phyloP scores from a whole-genome alignment of 352 stramenopile species.

The Pythium rhizo-oryzae region DNA sequence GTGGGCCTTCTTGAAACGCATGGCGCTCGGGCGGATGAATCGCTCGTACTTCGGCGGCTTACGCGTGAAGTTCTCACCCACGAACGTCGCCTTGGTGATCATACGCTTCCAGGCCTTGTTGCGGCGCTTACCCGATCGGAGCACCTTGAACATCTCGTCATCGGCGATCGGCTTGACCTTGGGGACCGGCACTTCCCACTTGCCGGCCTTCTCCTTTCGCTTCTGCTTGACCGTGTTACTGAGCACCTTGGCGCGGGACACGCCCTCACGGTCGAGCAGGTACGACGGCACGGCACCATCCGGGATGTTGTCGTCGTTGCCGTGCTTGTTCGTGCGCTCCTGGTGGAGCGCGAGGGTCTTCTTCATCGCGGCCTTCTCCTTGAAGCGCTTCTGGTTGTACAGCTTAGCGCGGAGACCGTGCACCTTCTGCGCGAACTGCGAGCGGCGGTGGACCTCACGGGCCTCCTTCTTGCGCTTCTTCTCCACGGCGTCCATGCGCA shows the following conservation, averaged over 20 bases:
- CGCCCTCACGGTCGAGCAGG: slow-evolving; percentile 98
- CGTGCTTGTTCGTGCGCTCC: slow-evolving; percentile 98
- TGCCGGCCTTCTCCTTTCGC: slow-evolving; percentile 99
- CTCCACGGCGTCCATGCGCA: slow-evolving; percentile 97
- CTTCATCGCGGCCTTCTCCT: slow-evolving; percentile 99
- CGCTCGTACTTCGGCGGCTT: slow-evolving; percentile 99
- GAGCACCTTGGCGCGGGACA: slow-evolving; percentile 98
- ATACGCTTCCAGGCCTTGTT: slow-evolving; percentile 93
- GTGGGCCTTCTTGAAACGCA: slow-evolving; percentile 99
- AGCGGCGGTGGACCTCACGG: slow-evolving; percentile 96
- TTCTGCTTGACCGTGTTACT: slow-evolving; percentile 99
- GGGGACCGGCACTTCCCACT: slow-evolving; percentile 99
- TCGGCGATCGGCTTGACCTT: slow-evolving; percentile 99
- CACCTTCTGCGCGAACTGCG: slow-evolving; percentile 99
- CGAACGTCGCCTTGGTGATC: slow-evolving; percentile 96
- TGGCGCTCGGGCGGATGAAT: slow-evolving; percentile 98
- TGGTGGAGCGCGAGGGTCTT: slow-evolving; percentile 99
- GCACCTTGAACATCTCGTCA: slow-evolving; percentile 99
- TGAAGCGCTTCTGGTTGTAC: slow-evolving; percentile 99
- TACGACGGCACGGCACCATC: slow-evolving; percentile 99
- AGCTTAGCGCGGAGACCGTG: slow-evolving; percentile 98
- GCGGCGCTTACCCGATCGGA: slow-evolving; percentile 97
- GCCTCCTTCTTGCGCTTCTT: slow-evolving; percentile 99
- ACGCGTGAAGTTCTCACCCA: slow-evolving; percentile 99
- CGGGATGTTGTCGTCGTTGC: slow-evolving; percentile 96